Percentiles rank a stretch among this genome's conserved stretches.
Evolutionary conservation across 768 basidiomycete genomes (phyloP).

Genomic region (Suillus discolor): DNA sequence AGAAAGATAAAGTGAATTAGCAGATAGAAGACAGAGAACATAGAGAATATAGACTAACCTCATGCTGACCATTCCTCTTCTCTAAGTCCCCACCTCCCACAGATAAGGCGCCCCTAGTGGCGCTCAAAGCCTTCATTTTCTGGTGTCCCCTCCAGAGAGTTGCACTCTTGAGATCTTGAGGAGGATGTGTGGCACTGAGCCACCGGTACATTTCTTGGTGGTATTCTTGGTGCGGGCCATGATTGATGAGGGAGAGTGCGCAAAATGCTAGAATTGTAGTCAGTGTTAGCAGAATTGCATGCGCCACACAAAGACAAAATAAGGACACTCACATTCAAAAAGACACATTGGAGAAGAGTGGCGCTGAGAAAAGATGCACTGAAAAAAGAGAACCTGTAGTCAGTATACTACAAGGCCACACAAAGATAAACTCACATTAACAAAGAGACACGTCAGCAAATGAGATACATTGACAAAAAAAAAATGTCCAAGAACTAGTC

Average conservation of each 20-base stretch:
- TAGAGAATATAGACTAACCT: neutral
- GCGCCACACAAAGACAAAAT: neutral
- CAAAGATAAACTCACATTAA: no score
- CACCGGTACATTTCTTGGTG: neutral
- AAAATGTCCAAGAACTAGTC: no score
- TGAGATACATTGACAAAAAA: no score
- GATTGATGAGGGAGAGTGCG: neutral
- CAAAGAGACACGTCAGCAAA: no score
- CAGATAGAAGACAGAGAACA: no score
- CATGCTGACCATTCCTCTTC: neutral
- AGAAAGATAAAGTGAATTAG: no score
- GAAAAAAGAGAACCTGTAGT: neutral
- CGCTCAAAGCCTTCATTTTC: neutral
- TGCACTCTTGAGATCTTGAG: neutral
- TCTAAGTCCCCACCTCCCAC: neutral
- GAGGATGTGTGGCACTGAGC: neutral
- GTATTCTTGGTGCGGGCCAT: neutral
- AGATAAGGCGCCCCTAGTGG: neutral
- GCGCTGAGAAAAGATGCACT: neutral
- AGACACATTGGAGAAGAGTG: no score
- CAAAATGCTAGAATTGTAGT: neutral
- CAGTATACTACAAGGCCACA: no score
- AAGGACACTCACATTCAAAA: no score
- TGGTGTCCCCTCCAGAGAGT: neutral
- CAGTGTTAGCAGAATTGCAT: neutral